phyloP scores from a whole-genome alignment of 352 stramenopile genomes.

The Phytopythium delawarense region DNA sequence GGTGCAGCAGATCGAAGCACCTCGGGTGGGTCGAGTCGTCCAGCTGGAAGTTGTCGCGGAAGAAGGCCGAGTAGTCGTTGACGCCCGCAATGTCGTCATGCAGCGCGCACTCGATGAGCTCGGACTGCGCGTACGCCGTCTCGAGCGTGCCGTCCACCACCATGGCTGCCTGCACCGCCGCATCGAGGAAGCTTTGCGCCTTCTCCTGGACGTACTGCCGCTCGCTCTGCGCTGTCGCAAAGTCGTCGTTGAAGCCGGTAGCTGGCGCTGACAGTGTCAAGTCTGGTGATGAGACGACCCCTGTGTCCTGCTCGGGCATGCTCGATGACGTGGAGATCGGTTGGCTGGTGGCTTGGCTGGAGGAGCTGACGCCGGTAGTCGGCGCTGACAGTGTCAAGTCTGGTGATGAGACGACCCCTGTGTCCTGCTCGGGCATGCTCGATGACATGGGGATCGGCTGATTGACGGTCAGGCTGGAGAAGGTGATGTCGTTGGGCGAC shows the following conservation, averaged over 20 bases:
- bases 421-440: background rate
- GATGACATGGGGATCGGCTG: background rate
- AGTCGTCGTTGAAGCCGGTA: constrained; percentile 5
- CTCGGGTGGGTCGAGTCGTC: constrained; percentile 11
- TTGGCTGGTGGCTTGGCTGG: background rate
- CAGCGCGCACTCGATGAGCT: constrained; percentile 31
- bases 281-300: background rate
- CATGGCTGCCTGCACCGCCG: constrained; percentile 11
- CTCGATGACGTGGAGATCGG: background rate
- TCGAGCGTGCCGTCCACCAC: constrained; percentile 17
- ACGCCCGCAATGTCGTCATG: constrained; percentile 18
- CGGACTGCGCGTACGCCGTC: constrained; percentile 23
- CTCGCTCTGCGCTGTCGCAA: constrained; percentile 12
- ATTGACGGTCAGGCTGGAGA: background rate
- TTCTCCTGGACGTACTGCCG: constrained; percentile 16
- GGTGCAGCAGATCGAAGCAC: constrained; percentile 17
- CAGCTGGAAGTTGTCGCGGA: constrained; percentile 23
- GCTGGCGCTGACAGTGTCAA: background rate
- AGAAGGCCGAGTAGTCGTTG: constrained; percentile 27
- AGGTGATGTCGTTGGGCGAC: background rate
- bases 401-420: background rate
- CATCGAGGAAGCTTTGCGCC: constrained; percentile 16
- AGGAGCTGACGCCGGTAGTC: background rate
- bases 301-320: background rate
- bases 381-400: background rate